A percentile compares a stretch with the other conserved stretches of the same genome.
Evolutionary conservation across 1,284 basidiomycete genomes (phyloP).

Genomic region (Cryptococcus sp.): DNA sequence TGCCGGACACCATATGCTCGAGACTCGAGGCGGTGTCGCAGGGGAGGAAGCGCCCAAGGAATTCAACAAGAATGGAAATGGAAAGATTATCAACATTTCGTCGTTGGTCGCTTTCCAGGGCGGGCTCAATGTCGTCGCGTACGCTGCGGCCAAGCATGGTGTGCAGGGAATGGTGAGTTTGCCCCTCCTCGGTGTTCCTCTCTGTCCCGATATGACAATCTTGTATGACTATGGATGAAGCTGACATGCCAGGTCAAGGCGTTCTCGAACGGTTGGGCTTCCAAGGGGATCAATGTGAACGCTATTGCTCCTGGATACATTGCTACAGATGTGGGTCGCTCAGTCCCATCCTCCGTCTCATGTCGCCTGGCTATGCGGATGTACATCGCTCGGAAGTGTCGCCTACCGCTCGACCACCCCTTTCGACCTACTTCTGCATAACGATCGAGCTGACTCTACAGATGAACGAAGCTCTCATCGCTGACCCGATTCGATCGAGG

Average conservation of each 20-base stretch:
- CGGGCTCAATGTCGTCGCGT: conserved; percentile 77
- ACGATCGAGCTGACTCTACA: no score
- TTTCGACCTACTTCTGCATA: no score
- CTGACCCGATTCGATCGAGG: conserved; percentile 51
- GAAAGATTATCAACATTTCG: conserved; percentile 51
- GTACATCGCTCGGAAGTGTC: no score
- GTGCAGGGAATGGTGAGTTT: conserved; percentile 62
- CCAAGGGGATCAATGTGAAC: conserved; percentile 83
- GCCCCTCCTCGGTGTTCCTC: not conserved
- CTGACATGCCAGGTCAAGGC: conserved; percentile 47
- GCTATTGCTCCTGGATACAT: conserved; percentile 85
- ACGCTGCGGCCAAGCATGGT: conserved; percentile 81
- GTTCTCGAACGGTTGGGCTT: conserved; percentile 61
- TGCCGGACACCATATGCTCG: conserved; percentile 48
- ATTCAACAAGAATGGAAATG: conserved; percentile 31
- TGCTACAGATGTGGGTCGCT: conserved; percentile 72
- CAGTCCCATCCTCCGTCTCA: no score
- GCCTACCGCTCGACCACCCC: no score
- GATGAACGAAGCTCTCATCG: conserved; percentile 48
- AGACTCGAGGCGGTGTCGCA: conserved; percentile 42
- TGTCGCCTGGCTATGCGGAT: no score
- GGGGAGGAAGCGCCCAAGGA: conserved; percentile 29
- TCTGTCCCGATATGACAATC: no score
- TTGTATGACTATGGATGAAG: no score
- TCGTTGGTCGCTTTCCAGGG: conserved; percentile 50